These are phyloP conservation scores for Penicillium sp. DNA, from an alignment of 2,329 filamentous ascomycete genomes.

Conservation along the genomic window DNA sequence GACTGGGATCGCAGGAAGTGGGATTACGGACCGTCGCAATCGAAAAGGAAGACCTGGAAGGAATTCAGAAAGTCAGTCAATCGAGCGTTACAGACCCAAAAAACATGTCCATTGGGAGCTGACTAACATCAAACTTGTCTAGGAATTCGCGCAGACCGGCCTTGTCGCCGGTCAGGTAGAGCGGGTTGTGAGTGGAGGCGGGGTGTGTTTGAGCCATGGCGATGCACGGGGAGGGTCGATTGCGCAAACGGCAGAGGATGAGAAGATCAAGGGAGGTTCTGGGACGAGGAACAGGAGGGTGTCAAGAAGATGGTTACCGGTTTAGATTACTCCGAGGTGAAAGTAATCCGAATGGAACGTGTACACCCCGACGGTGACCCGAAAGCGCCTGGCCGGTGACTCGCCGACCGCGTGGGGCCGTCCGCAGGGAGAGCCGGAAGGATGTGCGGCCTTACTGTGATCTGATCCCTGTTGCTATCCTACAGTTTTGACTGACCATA, in stretches of 20 bases:
- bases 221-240: not conserved
- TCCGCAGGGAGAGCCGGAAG: not conserved
- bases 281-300: not conserved
- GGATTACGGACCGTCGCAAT: conserved; percentile 80
- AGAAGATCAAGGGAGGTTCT: not conserved
- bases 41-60: conserved; percentile 82
- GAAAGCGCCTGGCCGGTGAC: conserved; percentile 27
- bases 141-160: conserved; percentile 80
- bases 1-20: not conserved
- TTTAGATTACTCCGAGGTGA: not conserved
- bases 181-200: conserved; percentile 38
- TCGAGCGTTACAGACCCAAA: not conserved
- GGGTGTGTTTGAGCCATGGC: conserved; percentile 25
- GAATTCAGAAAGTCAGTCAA: not conserved
- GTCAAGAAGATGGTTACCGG: not conserved
- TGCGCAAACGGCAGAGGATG: not conserved
- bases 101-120: not conserved
- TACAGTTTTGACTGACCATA: not conserved
- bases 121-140: conserved; percentile 81
- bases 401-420: conserved; percentile 22
- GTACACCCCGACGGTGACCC: conserved; percentile 21
- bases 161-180: conserved; percentile 77
- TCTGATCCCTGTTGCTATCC: not conserved
- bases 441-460: not conserved
- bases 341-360: not conserved